These are phyloP conservation scores for Coniochaeta sp. DNA, from an alignment of 2,329 filamentous ascomycete genomes.

Conservation along the genomic window DNA sequence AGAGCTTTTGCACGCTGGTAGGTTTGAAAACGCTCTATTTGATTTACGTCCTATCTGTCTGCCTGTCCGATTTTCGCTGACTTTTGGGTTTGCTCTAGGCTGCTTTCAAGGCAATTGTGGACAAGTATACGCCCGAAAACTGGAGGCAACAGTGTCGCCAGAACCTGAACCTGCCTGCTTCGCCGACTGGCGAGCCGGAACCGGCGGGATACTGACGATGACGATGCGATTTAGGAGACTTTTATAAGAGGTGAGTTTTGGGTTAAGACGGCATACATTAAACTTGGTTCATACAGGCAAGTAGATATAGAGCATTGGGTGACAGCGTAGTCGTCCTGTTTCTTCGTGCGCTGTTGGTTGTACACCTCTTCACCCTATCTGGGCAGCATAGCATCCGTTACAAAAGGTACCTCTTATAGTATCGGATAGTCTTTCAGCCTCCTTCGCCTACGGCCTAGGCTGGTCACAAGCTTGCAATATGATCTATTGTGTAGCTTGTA, in stretches of 20 bases:
- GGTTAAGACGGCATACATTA: background rate
- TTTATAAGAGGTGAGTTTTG: background rate
- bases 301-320: background rate
- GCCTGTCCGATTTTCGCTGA: background rate
- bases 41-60: too few species aligned
- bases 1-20: slow-evolving; percentile 84
- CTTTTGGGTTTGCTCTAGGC: slow-evolving; percentile 39
- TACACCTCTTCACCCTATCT: background rate
- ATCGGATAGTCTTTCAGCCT: too few species aligned
- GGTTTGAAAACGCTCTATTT: too few species aligned
- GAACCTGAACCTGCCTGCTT: slow-evolving; percentile 33
- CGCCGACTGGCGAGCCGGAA: slow-evolving; percentile 36
- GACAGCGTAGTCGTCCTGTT: background rate
- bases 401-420: background rate
- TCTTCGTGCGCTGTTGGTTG: background rate
- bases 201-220: slow-evolving; percentile 38
- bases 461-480: background rate
- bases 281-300: background rate
- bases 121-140: slow-evolving; percentile 76
- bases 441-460: background rate
- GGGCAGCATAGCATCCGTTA: background rate
- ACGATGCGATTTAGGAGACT: background rate
- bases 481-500: too few species aligned
- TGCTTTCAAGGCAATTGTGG: slow-evolving; percentile 87
- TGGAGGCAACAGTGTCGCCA: slow-evolving; percentile 57